Evolutionary conservation across 2,329 filamentous ascomycete species (phyloP).

Genomic region (Rutstroemia sp.): DNA sequence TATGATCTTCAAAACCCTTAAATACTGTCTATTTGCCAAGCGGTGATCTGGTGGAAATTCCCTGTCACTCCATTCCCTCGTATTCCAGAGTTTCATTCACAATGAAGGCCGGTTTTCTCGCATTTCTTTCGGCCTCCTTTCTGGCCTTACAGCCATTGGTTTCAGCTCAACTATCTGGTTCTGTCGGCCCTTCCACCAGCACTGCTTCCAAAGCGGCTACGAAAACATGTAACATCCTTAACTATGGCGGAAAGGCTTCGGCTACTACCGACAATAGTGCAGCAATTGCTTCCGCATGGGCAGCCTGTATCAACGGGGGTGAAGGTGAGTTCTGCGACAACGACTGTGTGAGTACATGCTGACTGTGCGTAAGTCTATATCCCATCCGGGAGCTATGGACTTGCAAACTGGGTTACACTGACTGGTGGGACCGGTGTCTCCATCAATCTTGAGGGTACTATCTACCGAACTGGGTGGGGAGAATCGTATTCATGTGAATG

Average conservation of each 20-base stretch:
- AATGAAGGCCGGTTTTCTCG: constrained; percentile 13
- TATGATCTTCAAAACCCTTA: background rate
- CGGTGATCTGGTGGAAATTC: background rate
- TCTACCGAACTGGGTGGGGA: constrained; percentile 39
- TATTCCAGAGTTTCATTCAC: background rate
- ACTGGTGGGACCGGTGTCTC: constrained; percentile 40
- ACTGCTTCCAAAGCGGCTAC: constrained; percentile 19
- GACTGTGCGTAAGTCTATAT: constrained; percentile 14
- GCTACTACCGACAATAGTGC: constrained; percentile 38
- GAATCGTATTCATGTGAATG: background rate
- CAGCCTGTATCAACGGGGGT: constrained; percentile 37
- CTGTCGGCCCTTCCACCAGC: constrained; percentile 23
- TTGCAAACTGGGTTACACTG: constrained; percentile 42
- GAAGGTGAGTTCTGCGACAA: constrained; percentile 16
- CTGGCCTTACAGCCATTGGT: constrained; percentile 9
- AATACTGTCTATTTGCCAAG: background rate
- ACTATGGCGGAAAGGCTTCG: constrained; percentile 40
- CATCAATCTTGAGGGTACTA: constrained; percentile 44
- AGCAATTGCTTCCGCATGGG: constrained; percentile 36
- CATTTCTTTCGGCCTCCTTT: constrained; percentile 4
- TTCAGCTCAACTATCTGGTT: constrained; percentile 18
- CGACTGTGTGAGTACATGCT: background rate
- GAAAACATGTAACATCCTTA: constrained; percentile 36
- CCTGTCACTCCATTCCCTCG: background rate
- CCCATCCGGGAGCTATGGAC: constrained; percentile 37